These are phyloP conservation scores for Mycena polygramma DNA, from an alignment of 768 basidiomycete genomes.

Conservation along the genomic window DNA sequence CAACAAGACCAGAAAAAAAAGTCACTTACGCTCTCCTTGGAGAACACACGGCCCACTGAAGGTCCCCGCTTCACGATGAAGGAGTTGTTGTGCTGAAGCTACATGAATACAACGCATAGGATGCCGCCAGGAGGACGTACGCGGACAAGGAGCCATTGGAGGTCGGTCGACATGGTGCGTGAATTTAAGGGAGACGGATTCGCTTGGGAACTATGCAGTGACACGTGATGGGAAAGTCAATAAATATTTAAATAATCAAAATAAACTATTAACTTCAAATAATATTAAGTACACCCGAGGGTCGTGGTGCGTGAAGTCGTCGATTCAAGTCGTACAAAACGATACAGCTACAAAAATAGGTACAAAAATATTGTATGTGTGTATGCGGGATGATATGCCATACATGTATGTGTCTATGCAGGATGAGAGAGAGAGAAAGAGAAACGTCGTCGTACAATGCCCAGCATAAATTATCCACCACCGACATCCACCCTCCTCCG, in stretches of 20 bases:
- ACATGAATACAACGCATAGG: conserved; percentile 15
- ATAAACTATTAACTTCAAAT: too few species aligned
- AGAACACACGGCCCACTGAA: conserved; percentile 80
- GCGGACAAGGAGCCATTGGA: conserved; percentile 94
- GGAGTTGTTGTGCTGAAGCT: conserved; percentile 80
- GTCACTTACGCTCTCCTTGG: conserved; percentile 79
- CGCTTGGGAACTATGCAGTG: background rate
- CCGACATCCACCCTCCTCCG: conserved; percentile 13
- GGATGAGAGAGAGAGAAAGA: conserved; percentile 1
- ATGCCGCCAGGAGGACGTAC: conserved; percentile 58
- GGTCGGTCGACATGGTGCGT: conserved; percentile 84
- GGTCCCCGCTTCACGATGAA: conserved; percentile 84
- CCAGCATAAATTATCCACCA: background rate
- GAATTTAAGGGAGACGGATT: conserved; percentile 10
- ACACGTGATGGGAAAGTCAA: background rate
- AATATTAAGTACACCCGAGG: too few species aligned
- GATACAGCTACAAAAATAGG: background rate
- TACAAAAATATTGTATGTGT: background rate
- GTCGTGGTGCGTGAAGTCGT: too few species aligned
- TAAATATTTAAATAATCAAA: background rate
- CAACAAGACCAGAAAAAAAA: background rate
- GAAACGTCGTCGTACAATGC: background rate
- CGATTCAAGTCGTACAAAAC: background rate
- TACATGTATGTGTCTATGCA: background rate
- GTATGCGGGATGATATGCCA: background rate